Evolutionary conservation across 495 filamentous ascomycete species (phyloP), one percentile per base, ranked within the genome.

Genomic region (Aspergillus ellipticus): DNA sequence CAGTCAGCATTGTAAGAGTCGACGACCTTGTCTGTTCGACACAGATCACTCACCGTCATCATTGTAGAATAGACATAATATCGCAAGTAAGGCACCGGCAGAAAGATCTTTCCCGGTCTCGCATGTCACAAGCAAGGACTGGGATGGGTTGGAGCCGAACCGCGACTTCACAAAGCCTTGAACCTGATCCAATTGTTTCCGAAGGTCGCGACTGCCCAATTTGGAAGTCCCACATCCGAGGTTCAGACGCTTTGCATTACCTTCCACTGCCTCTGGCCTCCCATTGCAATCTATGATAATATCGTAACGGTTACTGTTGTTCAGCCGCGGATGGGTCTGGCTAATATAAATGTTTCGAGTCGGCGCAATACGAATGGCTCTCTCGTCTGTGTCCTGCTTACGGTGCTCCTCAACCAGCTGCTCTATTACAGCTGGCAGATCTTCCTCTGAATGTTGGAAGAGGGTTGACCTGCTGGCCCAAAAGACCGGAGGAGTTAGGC

Each of bases 401-500:
- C 61, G 52, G 46, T 70, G 42, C 15, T 66, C 56, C 2, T 67
- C 64, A 3, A 88, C 69, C 49, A 94, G 62, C 6, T 62, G 55
- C 28, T 73, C 68, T 47, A 95, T 91, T 6, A 92, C 45, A 19
- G 66, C 76, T 2, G 84, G 83, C 10, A 95, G 61, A 6, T 89
- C 83, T 3, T 80, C 73, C 60, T 96, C 90, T 0, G 79, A 50
- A 0, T 86, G 80, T 0, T 58, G 55, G 8, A 91, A 61, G 6
- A 96, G 68, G 22, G 62, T 26, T 2, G 77, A 72, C 24, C 70
- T 71, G 54, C 93, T 77, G 29, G 68, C 67, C 93, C 93, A 97
- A 68, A 96, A 97, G 3, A 91, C 57, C 2, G 68, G 70, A 9
- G 93, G 81, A 8, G 88, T 93, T 10, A 97, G 72, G 0, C 89